Evolutionary conservation across 352 stramenopile genomes (phyloP).

Genomic region (Phytopythium mirpurense): DNA sequence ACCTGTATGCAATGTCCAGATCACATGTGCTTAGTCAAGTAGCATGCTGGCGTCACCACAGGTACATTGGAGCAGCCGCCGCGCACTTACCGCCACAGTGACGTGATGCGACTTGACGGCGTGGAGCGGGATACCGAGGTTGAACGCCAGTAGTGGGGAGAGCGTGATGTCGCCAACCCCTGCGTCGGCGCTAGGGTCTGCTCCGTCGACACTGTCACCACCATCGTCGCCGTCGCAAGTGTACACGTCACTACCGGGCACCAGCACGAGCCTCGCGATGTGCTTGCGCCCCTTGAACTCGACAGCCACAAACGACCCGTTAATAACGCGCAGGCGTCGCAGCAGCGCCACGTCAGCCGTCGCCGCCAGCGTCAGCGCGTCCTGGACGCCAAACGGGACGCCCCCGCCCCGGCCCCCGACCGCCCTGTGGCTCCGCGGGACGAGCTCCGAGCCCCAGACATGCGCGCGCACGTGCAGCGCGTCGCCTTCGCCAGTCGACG

Average conservation of each 20-base stretch:
- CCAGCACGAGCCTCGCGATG: slow-evolving; percentile 28
- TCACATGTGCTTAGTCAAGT: too few species aligned
- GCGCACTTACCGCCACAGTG: slow-evolving; percentile 20
- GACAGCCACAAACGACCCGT: slow-evolving; percentile 48
- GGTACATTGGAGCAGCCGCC: neutral
- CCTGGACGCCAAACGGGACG: slow-evolving; percentile 6
- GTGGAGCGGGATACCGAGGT: slow-evolving; percentile 53
- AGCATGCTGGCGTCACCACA: slow-evolving; percentile 2
- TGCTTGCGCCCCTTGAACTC: slow-evolving; percentile 17
- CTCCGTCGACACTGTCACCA: neutral
- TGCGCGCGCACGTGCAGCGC: slow-evolving; percentile 16
- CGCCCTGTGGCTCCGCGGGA: neutral
- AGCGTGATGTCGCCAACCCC: slow-evolving; percentile 28
- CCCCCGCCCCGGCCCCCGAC: neutral
- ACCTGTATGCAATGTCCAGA: slow-evolving; percentile 17
- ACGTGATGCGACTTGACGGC: slow-evolving; percentile 19
- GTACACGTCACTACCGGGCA: slow-evolving; percentile 7
- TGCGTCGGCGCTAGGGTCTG: neutral
- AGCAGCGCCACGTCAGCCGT: slow-evolving; percentile 36
- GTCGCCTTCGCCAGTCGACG: neutral
- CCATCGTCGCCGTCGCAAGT: slow-evolving; percentile 7
- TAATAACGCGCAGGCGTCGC: slow-evolving; percentile 34
- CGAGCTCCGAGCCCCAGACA: slow-evolving; percentile 24
- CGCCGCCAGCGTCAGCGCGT: slow-evolving; percentile 28
- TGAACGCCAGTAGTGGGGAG: slow-evolving; percentile 74